Conservation (phyloP, 345 rosid genomes). For the Moricandia arvensis region DNA sequence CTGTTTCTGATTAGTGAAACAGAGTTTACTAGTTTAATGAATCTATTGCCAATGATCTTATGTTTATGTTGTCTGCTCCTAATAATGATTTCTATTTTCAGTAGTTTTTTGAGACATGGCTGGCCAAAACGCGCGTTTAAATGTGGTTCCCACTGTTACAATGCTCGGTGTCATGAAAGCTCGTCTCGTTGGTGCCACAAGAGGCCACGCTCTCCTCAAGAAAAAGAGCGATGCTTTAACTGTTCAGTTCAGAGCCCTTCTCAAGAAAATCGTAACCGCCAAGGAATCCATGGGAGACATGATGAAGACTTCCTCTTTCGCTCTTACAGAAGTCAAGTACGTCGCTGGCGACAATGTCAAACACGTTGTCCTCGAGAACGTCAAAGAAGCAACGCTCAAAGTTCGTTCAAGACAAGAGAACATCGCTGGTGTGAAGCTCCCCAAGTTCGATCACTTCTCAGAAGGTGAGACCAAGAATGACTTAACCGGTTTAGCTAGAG, state of each 20-base stretch:
- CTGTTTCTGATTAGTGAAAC: not conserved
- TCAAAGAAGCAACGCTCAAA: slow-evolving; percentile 70
- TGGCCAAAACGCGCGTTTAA: slow-evolving; percentile 73
- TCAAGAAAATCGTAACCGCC: slow-evolving; percentile 71
- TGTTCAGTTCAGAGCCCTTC: slow-evolving; percentile 80
- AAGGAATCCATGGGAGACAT: slow-evolving; percentile 90
- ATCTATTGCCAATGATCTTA: not conserved
- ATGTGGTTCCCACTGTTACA: slow-evolving; percentile 86
- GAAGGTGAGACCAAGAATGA: slow-evolving; percentile 87
- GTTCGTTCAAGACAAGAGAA: slow-evolving; percentile 80
- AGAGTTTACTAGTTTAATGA: not conserved
- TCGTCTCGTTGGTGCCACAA: slow-evolving; percentile 82
- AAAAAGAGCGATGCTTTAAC: slow-evolving; percentile 96
- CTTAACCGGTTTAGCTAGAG: slow-evolving; percentile 90
- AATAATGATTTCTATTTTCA: not conserved
- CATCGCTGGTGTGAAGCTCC: slow-evolving; percentile 91
- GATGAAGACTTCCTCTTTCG: slow-evolving; percentile 80
- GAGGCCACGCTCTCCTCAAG: slow-evolving; percentile 93
- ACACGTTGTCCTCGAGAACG: slow-evolving; percentile 77
- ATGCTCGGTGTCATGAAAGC: slow-evolving; percentile 76
- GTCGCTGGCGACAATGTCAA: slow-evolving; percentile 88
- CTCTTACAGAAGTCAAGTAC: slow-evolving; percentile 76
- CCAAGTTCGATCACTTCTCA: slow-evolving; percentile 73
- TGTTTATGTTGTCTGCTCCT: not conserved
- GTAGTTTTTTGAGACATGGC: slow-evolving; percentile 52